Conservation (phyloP, 768 basidiomycete species). For the Crassisporium funariophilum region DNA sequence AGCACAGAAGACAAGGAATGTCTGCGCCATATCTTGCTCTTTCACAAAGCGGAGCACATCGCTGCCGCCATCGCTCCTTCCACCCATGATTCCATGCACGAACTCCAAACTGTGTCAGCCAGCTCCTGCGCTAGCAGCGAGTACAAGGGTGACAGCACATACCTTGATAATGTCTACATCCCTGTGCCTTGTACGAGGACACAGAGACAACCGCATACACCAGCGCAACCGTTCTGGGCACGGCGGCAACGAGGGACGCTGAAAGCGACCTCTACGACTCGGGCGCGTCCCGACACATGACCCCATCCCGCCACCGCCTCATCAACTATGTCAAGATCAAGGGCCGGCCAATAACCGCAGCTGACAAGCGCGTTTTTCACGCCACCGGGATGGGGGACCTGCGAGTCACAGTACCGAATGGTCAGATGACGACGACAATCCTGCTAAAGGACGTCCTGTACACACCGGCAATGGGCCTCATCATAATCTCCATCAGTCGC, state of each 20-base stretch:
- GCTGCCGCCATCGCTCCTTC: no score
- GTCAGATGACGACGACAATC: constrained; percentile 11
- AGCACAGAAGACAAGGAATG: not conserved
- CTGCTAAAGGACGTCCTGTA: not conserved
- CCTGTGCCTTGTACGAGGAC: constrained; percentile 5
- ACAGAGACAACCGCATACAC: constrained; percentile 1
- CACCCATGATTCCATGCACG: constrained; percentile 1
- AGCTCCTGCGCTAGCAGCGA: no score
- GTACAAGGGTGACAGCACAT: no score
- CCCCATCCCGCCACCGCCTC: not conserved
- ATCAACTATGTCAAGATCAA: constrained; percentile 28
- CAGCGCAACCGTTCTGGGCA: constrained; percentile 2
- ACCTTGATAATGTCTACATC: no score
- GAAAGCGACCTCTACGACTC: constrained; percentile 23
- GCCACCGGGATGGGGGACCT: constrained; percentile 35
- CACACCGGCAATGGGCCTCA: not conserved
- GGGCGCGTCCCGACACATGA: constrained; percentile 28
- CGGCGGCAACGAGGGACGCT: not conserved
- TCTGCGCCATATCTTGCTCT: constrained; percentile 2
- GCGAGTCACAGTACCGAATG: constrained; percentile 25
- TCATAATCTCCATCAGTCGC: not conserved
- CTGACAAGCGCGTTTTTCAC: constrained; percentile 29
- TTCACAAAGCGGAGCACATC: no score
- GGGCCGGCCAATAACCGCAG: constrained; percentile 30
- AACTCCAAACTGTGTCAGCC: constrained; percentile 7